Conservation (phyloP, 140 eudicot species). For the Senecio squalidus region DNA sequence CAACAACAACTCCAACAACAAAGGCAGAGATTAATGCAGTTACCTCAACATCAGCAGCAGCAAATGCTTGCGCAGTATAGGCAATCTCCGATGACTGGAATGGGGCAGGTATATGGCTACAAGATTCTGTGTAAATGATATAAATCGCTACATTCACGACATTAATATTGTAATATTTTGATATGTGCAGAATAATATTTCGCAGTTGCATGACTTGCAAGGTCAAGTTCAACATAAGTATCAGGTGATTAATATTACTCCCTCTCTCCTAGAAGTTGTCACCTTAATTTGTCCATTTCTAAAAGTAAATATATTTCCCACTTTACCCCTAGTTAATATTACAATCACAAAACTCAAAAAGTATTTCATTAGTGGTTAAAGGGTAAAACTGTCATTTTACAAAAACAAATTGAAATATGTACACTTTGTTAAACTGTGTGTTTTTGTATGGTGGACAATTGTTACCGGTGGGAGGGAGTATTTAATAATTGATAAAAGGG, state of each 20-base stretch:
- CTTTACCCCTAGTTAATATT: too few species aligned
- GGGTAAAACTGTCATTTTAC: too few species aligned
- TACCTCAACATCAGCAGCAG: constrained; percentile 82
- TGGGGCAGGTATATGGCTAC: constrained; percentile 60
- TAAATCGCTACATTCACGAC: not conserved
- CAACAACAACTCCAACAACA: constrained; percentile 46
- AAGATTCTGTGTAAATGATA: not conserved
- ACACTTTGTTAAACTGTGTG: too few species aligned
- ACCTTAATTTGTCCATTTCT: too few species aligned
- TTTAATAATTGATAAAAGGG: too few species aligned
- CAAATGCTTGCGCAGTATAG: constrained; percentile 77
- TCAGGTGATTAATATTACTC: constrained; percentile 32
- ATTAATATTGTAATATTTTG: constrained; percentile 12
- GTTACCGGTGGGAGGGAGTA: too few species aligned
- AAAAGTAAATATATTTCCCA: too few species aligned
- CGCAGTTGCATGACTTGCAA: constrained; percentile 77
- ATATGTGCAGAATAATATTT: constrained; percentile 51
- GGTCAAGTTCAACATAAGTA: constrained; percentile 67
- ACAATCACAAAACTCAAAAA: too few species aligned
- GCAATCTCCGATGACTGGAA: constrained; percentile 68
- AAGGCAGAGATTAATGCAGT: constrained; percentile 79
- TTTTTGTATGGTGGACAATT: too few species aligned
- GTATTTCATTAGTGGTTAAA: too few species aligned
- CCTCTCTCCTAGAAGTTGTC: too few species aligned
- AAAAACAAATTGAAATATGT: too few species aligned